Conservation (phyloP, 2,329 filamentous ascomycete genomes). For the Colletotrichum cordylinicola region DNA sequence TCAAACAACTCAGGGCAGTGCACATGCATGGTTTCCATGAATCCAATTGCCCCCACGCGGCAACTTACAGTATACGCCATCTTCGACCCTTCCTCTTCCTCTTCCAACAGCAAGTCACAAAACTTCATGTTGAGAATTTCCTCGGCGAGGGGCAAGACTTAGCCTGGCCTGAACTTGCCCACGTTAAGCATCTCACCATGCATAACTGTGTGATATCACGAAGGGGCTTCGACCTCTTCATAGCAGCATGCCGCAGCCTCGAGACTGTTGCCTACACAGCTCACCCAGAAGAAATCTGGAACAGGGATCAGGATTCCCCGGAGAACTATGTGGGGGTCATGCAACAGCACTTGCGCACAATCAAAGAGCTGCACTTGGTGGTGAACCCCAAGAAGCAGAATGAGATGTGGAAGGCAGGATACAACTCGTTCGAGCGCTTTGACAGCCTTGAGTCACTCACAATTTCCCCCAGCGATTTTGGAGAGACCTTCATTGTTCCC, state of each 20-base stretch:
- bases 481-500: not conserved
- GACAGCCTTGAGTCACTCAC: not conserved
- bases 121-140: not conserved
- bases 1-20: not conserved
- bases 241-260: not conserved
- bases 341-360: not conserved
- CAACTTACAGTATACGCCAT: fast-evolving
- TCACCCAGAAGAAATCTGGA: not conserved
- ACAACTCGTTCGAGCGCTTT: not conserved
- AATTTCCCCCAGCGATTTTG: not conserved
- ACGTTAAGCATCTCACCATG: not conserved
- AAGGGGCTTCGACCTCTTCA: not conserved
- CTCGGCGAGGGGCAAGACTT: too few relatives aligned
- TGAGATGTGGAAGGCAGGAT: not conserved
- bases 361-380: not conserved
- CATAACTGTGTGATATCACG: not conserved
- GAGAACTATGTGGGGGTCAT: not conserved
- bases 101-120: not conserved
- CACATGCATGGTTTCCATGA: not conserved
- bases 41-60: fast-evolving
- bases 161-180: not conserved
- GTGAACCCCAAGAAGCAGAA: not conserved
- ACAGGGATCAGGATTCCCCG: not conserved
- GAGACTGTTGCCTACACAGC: not conserved
- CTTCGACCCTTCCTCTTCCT: not conserved